Conservation (phyloP, 805 yeast genomes). For the Lipomyces yamanashiensis region DNA sequence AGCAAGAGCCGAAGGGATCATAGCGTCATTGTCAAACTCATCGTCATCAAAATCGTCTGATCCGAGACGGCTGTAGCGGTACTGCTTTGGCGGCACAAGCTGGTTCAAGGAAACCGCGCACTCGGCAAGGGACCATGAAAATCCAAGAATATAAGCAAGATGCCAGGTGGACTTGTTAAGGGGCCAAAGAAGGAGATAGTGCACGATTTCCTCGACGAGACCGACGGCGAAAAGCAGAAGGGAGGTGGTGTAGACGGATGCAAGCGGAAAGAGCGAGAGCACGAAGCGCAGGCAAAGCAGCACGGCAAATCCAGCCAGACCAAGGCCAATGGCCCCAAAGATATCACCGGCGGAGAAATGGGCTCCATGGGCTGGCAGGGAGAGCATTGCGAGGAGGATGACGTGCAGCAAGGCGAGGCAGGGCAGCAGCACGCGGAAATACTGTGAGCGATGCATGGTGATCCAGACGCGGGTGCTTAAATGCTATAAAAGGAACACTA, state of each 20-base stretch:
- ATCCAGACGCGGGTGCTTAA: not conserved
- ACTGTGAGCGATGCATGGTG: conserved; percentile 31
- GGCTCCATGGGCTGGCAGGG: conserved; percentile 28
- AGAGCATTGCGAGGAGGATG: conserved; percentile 21
- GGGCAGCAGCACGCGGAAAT: conserved; percentile 28
- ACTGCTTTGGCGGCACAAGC: conserved; percentile 31
- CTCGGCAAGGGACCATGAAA: conserved; percentile 32
- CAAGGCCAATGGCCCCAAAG: conserved; percentile 23
- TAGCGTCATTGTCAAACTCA: conserved; percentile 12
- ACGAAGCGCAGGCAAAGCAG: conserved; percentile 26
- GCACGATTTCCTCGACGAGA: conserved; percentile 29
- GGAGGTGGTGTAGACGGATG: conserved; percentile 31
- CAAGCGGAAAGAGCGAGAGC: conserved; percentile 31
- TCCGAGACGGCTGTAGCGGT: conserved; percentile 24
- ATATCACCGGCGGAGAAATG: conserved; percentile 12
- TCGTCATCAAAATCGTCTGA: conserved; percentile 10
- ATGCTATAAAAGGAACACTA: not conserved
- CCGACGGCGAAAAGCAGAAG: conserved; percentile 31
- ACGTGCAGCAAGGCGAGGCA: conserved; percentile 26
- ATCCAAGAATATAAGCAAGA: conserved; percentile 27
- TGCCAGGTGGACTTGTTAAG: conserved; percentile 29
- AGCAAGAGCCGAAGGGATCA: conserved; percentile 22
- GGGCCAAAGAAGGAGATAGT: conserved; percentile 21
- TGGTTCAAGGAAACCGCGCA: conserved; percentile 29
- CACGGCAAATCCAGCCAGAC: conserved; percentile 28